Evolutionary conservation across 768 basidiomycete genomes (phyloP).

Genomic region (Russula sp.): DNA sequence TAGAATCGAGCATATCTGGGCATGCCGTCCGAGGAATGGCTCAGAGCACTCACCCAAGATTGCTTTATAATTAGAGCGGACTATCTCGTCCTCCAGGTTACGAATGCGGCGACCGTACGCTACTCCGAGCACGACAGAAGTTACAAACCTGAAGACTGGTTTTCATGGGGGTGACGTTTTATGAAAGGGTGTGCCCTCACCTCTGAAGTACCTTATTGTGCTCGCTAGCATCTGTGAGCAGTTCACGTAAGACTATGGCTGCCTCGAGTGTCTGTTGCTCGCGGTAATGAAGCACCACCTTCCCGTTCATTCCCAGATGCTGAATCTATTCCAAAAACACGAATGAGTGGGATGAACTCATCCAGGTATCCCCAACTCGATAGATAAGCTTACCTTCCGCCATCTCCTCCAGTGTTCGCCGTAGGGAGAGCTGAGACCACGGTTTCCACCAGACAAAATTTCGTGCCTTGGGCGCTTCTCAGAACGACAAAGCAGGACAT

Average conservation of each 20-base stretch:
- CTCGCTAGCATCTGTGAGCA: background rate
- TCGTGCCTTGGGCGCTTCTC: constrained; percentile 7
- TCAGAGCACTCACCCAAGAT: background rate
- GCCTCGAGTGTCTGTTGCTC: constrained; percentile 18
- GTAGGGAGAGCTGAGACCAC: constrained; percentile 12
- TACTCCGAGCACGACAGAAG: constrained; percentile 6
- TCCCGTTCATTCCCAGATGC: constrained; percentile 13
- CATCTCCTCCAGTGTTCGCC: constrained; percentile 13
- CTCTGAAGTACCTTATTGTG: constrained; percentile 4
- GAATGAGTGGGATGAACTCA: background rate
- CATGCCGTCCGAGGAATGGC: background rate
- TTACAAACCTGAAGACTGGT: constrained; percentile 7
- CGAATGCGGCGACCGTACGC: constrained; percentile 12
- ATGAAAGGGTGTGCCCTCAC: background rate
- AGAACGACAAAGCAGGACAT: background rate
- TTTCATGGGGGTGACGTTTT: background rate
- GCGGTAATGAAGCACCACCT: constrained; percentile 3
- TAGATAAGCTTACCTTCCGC: constrained; percentile 8
- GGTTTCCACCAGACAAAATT: constrained; percentile 16
- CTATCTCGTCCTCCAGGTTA: constrained; percentile 9
- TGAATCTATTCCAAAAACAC: constrained; percentile 6
- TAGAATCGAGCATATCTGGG: background rate
- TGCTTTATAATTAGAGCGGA: background rate
- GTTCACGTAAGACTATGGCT: constrained; percentile 11
- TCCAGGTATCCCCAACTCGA: background rate